Base-by-base conservation (phyloP, 2,329 filamentous ascomycete species). In the Penicillium sp. region DNA sequence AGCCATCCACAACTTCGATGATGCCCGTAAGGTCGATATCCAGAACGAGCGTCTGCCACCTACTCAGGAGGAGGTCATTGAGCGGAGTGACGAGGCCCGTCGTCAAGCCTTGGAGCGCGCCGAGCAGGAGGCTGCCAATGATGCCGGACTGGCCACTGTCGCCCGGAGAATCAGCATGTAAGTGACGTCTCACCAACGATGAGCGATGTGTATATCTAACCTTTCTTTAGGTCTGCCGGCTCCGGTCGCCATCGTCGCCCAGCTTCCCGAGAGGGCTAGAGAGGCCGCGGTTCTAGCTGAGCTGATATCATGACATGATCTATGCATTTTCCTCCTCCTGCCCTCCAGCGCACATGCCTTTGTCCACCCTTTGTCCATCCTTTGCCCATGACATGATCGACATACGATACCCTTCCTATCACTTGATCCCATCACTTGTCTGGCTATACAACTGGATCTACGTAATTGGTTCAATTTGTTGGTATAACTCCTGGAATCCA, bases 31-130 rank as follows among this genome's bases (percentile, higher is more conserved):
- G 77, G 90, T 98, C 40, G 93, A 98, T 73, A 64, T 97, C 53
- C 90, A 97, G 73, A 98, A 98, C 69, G 93, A 98, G 74, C 81
- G 89, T 53, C 77, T 98, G 55, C 93, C 93, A 40, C 93, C 93
- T 0, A 93, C 82, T 54, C 87, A 93, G 52, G 91, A 97, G 40
- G 93, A 98, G 70, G 90, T 97, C 16, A 79, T 84, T 54, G 84
- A 84, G 70, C 87, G 86, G 67, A 87, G 84, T 52, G 86, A 89
- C 63, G 85, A 88, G 63, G 89, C 89, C 61, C 80, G 87, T 65
- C 81, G 85, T 56, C 82, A 86, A 64, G 93, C 93, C 11, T 74
- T 98, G 55, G 86, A 94, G 73, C 84, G 89, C 66, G 93, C 93
- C 2, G 83, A 82, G 34, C 80, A 85, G 50, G 90, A 96, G 57